Base-by-base conservation (phyloP, 202 grass and related monocot genomes). In the Schoenoplectus tabernaemontani region DNA sequence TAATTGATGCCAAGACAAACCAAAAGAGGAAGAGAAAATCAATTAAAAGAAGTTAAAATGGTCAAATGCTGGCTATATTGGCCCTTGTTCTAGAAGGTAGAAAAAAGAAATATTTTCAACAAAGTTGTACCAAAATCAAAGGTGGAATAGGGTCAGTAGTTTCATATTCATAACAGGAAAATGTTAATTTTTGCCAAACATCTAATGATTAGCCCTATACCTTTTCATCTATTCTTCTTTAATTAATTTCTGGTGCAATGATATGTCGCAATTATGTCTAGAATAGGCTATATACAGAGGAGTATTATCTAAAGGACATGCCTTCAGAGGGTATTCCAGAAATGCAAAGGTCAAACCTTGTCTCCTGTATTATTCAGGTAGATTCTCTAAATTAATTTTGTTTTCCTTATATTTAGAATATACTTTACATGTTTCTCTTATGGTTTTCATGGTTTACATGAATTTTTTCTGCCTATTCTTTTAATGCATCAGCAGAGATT, bases 321-420 rank as follows among this genome's bases (percentile, higher is more conserved):
- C 84, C 90, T 37, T 59, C 87, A 54, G 91, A 94, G 80, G 95
- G 95, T 81, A 83, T 94, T 82, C 95, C 95, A 82, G 95, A 97
- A 90, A 92, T 97, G 80, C 95, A 94, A 87, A 88, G 91, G 73
- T 94, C 95, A 82, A 97, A 92, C 76, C 89, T 97, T 54, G 89
- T 97, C 73, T 93, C 91, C 19, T 97, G 91, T 77, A 78, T 97
- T 79, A 91, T 93, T 89, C 93, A 97, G 83, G 93, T 97, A 87
- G 28, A 23, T 68, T 80, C 44, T 33, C 33, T 72, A 54, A 72
- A 26, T 44, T 59, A 50, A 71, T 81, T 57, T 19, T 84, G 19
- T 72, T 68, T 62, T 2, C 24, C 48, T 69, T 78, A n/a, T 46
- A 68, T 54, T 82, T 62, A 67, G 39, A 48, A 47, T 48, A 71